These are phyloP conservation scores for Diaporthe batatas DNA, from an alignment of 2,329 filamentous ascomycete genomes.

Conservation along the genomic window DNA sequence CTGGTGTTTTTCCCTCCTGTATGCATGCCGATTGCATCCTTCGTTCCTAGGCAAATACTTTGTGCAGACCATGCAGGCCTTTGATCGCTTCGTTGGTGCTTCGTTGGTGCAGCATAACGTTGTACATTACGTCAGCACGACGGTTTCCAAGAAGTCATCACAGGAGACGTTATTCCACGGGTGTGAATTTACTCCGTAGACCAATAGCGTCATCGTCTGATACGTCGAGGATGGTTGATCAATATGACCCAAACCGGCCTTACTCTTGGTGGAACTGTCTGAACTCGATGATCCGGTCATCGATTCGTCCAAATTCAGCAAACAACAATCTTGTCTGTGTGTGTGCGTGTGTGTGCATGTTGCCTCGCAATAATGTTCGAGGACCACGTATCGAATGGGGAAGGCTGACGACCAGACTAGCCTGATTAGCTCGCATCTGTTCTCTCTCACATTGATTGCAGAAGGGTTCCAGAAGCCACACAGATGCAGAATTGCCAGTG, in stretches of 20 bases:
- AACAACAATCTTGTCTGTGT: constrained; percentile 1
- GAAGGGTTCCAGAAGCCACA: constrained; percentile 35
- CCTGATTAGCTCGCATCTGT: background rate
- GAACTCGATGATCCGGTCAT: background rate
- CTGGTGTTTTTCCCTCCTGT: background rate
- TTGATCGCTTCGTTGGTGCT: background rate
- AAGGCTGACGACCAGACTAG: constrained; percentile 9
- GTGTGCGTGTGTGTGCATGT: background rate
- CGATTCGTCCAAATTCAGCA: background rate
- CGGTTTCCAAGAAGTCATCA: background rate
- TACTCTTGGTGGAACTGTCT: background rate
- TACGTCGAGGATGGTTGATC: background rate
- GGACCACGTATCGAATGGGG: background rate
- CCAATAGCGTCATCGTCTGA: constrained; percentile 31
- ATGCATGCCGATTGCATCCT: background rate
- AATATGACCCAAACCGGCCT: background rate
- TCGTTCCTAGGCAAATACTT: background rate
- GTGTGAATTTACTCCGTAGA: background rate
- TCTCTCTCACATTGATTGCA: constrained; percentile 35
- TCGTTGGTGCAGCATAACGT: background rate
- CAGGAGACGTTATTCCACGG: background rate
- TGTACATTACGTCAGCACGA: background rate
- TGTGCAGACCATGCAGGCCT: background rate
- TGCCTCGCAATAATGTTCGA: background rate
- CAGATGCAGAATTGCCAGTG: background rate